These are phyloP conservation scores for Torrubiella hemipterigena DNA, from an alignment of 2,329 filamentous ascomycete species.

Conservation along the genomic window DNA sequence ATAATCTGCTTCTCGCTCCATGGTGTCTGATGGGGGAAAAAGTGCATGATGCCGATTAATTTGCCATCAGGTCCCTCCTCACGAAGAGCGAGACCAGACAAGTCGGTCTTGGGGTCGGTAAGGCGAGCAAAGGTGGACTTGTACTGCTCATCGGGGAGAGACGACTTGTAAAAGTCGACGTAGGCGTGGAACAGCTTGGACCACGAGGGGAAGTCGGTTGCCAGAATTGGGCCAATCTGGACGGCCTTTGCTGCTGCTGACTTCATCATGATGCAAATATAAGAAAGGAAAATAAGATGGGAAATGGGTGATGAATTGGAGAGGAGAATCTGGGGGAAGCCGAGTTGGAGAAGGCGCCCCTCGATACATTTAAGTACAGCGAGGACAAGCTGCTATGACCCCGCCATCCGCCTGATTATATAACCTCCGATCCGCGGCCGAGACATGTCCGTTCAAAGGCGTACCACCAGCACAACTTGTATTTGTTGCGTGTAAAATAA, in stretches of 20 bases:
- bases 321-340: too few relatives aligned
- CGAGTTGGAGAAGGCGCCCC: too few relatives aligned
- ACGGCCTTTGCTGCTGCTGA: background rate
- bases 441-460: too few relatives aligned
- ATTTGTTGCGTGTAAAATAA: too few relatives aligned
- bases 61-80: background rate
- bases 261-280: background rate
- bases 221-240: background rate
- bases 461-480: too few relatives aligned
- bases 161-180: slow-evolving; percentile 5
- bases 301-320: too few relatives aligned
- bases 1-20: slow-evolving; percentile 5
- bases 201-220: background rate
- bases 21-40: slow-evolving; percentile 4
- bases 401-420: too few relatives aligned
- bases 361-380: too few relatives aligned
- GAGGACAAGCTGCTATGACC: too few relatives aligned
- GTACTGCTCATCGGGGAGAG: slow-evolving; percentile 3
- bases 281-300: too few relatives aligned
- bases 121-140: slow-evolving; percentile 3
- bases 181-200: slow-evolving; percentile 3
- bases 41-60: slow-evolving; percentile 4
- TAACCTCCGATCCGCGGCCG: too few relatives aligned
- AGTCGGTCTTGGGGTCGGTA: background rate
- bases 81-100: slow-evolving; percentile 1